A percentile compares a stretch with the other conserved stretches of the same genome.
Conservation (phyloP, 441 rosid genomes). For the Viola pubescens region DNA sequence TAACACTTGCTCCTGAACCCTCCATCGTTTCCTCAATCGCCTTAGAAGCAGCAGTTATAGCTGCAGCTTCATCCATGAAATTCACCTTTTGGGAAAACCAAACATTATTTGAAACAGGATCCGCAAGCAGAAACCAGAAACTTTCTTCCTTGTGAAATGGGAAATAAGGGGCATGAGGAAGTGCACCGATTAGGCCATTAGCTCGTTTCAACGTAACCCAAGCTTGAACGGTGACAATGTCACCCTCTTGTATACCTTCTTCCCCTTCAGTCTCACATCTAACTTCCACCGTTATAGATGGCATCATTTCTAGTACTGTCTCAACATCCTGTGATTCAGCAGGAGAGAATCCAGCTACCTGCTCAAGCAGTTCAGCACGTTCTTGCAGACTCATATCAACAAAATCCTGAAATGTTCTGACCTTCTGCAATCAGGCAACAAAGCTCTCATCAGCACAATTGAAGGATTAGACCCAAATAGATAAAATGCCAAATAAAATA, state of each 20-base stretch:
- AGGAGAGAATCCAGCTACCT: slow-evolving; percentile 64
- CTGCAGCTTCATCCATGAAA: slow-evolving; percentile 89
- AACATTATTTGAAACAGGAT: slow-evolving; percentile 57
- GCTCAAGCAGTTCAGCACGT: slow-evolving; percentile 69
- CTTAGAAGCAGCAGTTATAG: slow-evolving; percentile 74
- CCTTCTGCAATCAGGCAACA: slow-evolving; percentile 56
- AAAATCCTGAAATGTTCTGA: slow-evolving; percentile 78
- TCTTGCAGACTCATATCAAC: slow-evolving; percentile 57
- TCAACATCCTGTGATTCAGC: slow-evolving; percentile 68
- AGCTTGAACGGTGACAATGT: slow-evolving; percentile 75
- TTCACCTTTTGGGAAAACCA: slow-evolving; percentile 98
- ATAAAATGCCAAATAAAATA: no score
- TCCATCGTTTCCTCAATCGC: slow-evolving; percentile 88
- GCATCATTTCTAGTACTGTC: slow-evolving; percentile 87
- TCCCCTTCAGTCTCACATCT: slow-evolving; percentile 95
- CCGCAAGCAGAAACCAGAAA: slow-evolving; percentile 89
- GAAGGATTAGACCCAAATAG: slow-evolving; percentile 5
- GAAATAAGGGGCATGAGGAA: slow-evolving; percentile 84
- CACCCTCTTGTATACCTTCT: slow-evolving; percentile 93
- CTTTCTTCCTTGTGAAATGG: slow-evolving; percentile 96
- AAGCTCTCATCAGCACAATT: slow-evolving; percentile 3
- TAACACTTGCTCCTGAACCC: slow-evolving; percentile 70
- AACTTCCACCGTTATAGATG: slow-evolving; percentile 70
- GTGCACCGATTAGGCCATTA: slow-evolving; percentile 73
- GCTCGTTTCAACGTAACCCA: slow-evolving; percentile 77